phyloP scores from a whole-genome alignment of 345 rosid species.

The Eucalyptus marginata region DNA sequence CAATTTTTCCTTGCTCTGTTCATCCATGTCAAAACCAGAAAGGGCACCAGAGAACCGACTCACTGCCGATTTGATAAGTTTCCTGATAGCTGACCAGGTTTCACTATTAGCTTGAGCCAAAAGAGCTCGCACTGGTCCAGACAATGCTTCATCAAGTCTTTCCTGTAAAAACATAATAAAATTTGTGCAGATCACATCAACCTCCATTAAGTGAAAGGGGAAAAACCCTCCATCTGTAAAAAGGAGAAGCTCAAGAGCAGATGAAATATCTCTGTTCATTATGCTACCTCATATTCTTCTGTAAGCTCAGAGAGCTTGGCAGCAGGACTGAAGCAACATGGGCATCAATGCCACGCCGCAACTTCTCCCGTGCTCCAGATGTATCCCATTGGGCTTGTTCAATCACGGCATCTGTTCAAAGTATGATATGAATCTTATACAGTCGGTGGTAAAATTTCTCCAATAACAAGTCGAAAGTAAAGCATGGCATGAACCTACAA shows the following conservation, averaged over 20 bases:
- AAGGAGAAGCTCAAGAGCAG: neutral
- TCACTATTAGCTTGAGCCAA: conserved; percentile 61
- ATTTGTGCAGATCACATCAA: neutral
- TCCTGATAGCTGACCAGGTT: conserved; percentile 86
- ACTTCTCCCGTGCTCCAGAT: conserved; percentile 56
- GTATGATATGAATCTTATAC: neutral
- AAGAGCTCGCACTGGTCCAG: conserved; percentile 78
- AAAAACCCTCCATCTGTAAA: neutral
- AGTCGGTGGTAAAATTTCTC: neutral
- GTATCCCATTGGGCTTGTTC: conserved; percentile 86
- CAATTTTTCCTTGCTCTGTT: conserved; percentile 35
- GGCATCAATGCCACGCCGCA: conserved; percentile 66
- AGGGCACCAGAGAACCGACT: conserved; percentile 50
- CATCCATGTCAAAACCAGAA: conserved; percentile 65
- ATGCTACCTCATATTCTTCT: conserved; percentile 50
- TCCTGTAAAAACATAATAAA: conserved; percentile 18
- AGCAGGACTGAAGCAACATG: conserved; percentile 56
- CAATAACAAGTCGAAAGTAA: neutral
- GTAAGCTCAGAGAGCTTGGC: conserved; percentile 66
- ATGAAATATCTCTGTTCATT: neutral
- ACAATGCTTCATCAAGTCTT: conserved; percentile 47
- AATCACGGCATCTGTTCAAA: conserved; percentile 43
- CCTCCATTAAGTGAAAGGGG: neutral
- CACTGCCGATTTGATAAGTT: conserved; percentile 51
- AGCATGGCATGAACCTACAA: neutral